phyloP scores from a whole-genome alignment of 2,329 filamentous ascomycete species.

The Aspergillus cejpii region DNA sequence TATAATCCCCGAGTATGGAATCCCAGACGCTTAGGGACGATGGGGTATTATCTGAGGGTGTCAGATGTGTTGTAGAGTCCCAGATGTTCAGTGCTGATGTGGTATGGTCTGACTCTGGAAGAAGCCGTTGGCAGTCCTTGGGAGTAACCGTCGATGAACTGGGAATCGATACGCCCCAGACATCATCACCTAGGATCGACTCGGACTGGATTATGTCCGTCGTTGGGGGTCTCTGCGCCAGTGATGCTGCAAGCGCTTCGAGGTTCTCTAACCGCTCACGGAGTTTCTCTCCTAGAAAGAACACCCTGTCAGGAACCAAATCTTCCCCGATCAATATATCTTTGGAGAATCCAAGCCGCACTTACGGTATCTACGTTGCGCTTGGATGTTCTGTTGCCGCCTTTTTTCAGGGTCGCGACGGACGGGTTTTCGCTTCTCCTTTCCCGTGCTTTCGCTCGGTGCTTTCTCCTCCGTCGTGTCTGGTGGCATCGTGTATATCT shows the following conservation, averaged over 20 bases:
- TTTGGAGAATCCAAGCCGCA: not conserved
- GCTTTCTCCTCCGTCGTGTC: not conserved
- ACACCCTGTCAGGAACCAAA: not conserved
- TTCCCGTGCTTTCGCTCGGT: not conserved
- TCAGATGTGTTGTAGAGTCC: conserved; percentile 1
- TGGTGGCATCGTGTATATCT: conserved; percentile 4
- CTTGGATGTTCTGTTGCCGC: conserved; percentile 19
- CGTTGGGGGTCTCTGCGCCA: not conserved
- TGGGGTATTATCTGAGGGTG: not conserved
- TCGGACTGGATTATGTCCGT: not conserved
- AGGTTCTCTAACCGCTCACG: conserved; percentile 13
- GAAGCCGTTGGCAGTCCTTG: conserved; percentile 1
- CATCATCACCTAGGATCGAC: conserved; percentile 1
- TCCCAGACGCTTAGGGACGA: conserved; percentile 7
- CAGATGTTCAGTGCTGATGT: conserved; percentile 2
- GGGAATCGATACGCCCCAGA: not conserved
- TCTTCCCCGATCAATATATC: not conserved
- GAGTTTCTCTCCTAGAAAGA: conserved; percentile 13
- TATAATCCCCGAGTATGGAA: not conserved
- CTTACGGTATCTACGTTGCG: conserved; percentile 20
- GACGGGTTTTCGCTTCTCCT: conserved; percentile 17
- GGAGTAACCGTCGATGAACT: not conserved
- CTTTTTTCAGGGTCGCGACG: conserved; percentile 19
- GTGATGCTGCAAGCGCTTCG: conserved; percentile 11
- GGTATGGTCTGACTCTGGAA: not conserved